phyloP scores from a whole-genome alignment of 139 green algal species.

The Marvania coccoides region DNA sequence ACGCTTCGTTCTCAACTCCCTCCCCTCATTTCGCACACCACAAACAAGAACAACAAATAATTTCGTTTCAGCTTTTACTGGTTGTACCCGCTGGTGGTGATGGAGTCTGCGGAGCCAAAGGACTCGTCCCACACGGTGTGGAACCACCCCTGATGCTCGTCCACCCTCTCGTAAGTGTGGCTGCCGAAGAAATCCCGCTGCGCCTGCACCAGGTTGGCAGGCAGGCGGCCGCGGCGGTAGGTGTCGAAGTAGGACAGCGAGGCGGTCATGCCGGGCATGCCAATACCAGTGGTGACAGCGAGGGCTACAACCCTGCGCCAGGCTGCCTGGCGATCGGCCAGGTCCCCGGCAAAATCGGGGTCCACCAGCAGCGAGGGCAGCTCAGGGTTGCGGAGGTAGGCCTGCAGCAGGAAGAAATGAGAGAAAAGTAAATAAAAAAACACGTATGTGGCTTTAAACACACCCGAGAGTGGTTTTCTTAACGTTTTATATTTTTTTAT shows the following conservation, averaged over 20 bases:
- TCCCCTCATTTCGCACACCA: too few relatives aligned
- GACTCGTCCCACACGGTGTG: conserved; percentile 85
- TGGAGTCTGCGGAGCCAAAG: conserved; percentile 79
- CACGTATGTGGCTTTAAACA: too few relatives aligned
- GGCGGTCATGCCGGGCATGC: conserved; percentile 73
- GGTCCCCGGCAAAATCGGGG: conserved; percentile 73
- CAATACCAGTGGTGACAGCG: conserved; percentile 51
- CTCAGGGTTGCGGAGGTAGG: conserved; percentile 72
- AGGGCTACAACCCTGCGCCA: conserved; percentile 77
- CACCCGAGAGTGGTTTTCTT: too few relatives aligned
- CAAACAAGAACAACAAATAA: neutral
- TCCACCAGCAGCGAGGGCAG: conserved; percentile 87
- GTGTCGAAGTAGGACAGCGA: conserved; percentile 96
- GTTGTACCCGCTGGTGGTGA: conserved; percentile 85
- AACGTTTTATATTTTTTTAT: too few relatives aligned
- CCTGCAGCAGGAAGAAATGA: too few relatives aligned
- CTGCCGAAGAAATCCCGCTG: conserved; percentile 98
- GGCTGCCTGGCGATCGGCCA: conserved; percentile 60
- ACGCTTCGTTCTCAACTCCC: too few relatives aligned
- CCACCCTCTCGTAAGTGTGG: conserved; percentile 92
- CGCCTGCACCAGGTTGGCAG: conserved; percentile 95
- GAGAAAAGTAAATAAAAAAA: too few relatives aligned
- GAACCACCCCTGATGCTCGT: conserved; percentile 73
- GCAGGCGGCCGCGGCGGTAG: conserved; percentile 77
- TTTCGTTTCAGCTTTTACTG: conserved; percentile 12